Conservation (phyloP, 2,329 filamentous ascomycete genomes). For the Xylariaceae sp. region DNA sequence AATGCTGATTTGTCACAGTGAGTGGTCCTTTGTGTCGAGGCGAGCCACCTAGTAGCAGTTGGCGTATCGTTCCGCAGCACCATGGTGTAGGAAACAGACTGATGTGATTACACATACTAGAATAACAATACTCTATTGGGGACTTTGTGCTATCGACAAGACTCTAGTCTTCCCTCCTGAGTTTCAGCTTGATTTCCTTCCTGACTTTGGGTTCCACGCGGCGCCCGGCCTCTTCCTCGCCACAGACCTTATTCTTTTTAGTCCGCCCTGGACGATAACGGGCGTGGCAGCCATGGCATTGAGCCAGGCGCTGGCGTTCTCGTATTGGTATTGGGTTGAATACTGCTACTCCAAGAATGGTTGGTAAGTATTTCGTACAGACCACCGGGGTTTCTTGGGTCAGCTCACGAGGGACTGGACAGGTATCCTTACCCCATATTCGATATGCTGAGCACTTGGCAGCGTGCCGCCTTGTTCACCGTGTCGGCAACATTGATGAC, state of each 20-base stretch:
- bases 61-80: too few relatives aligned
- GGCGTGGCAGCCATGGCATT: slow-evolving; percentile 56
- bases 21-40: too few relatives aligned
- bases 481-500: slow-evolving; percentile 70
- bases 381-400: background rate
- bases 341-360: slow-evolving; percentile 65
- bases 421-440: slow-evolving; percentile 90
- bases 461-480: slow-evolving; percentile 66
- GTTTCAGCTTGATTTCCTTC: slow-evolving; percentile 49
- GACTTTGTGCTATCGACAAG: slow-evolving; percentile 55
- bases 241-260: slow-evolving; percentile 64
- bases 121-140: slow-evolving; percentile 71
- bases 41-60: too few relatives aligned
- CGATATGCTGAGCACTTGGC: slow-evolving; percentile 58
- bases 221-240: slow-evolving; percentile 62
- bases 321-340: slow-evolving; percentile 77
- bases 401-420: slow-evolving; percentile 1
- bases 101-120: too few relatives aligned
- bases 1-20: too few relatives aligned
- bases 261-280: slow-evolving; percentile 67
- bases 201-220: slow-evolving; percentile 63
- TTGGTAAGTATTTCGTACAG: slow-evolving; percentile 40
- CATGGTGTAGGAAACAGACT: too few relatives aligned
- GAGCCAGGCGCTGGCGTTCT: slow-evolving; percentile 56
- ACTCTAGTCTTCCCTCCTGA: slow-evolving; percentile 50